Evolutionary conservation across 164 flowering plant genomes (phyloP), one percentile per base, ranked within the genome.

Genomic region (Hamamelis virginiana): DNA sequence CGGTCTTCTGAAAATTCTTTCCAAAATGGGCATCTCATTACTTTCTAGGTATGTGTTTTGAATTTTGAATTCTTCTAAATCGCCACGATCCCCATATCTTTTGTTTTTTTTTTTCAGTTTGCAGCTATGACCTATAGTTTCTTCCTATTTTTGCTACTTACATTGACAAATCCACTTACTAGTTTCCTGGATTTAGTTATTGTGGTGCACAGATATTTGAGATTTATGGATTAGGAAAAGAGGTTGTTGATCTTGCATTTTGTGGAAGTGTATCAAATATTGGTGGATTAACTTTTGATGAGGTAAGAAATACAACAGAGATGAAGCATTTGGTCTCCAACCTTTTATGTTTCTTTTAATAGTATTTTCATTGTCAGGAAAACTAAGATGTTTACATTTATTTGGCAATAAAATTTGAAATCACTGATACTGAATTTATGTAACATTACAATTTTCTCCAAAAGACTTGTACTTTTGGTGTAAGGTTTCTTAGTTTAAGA

Each of bases 131-230:
- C n/a, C 9, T 27, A 12, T 59, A 27, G 10, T 59, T 38, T 60
- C 63, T 59, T 15, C 13, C 46, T 68, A 25, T 26, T 48, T 47
- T 53, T 53, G 18, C 21, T 8, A 22, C 3, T 43, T 16, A 27
- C 6, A 12, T 69, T 57, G 51, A 47, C 67, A 57, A 21, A 26
- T 19, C 16, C 55, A 26, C 58, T 73, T 59, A 69, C 22, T 60
- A 15, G 13, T 56, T 64, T 77, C 56, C 58, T 78, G 58, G 62
- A 3, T 76, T 47, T 77, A 96, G 99, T 82, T 96, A 96, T 62
- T 93, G 99, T 76, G 99, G 99, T 57, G 99, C 99, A 53, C 99
- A 96, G 73, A 96, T 96, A 80, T 96, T 96, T 86, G 99, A 96
- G 85, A 82, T 96, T 44, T 96, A 92, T 77, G 99, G 99, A 53